phyloP scores from a whole-genome alignment of 352 stramenopile species.

The Phytopythium cucurbitacearum region DNA sequence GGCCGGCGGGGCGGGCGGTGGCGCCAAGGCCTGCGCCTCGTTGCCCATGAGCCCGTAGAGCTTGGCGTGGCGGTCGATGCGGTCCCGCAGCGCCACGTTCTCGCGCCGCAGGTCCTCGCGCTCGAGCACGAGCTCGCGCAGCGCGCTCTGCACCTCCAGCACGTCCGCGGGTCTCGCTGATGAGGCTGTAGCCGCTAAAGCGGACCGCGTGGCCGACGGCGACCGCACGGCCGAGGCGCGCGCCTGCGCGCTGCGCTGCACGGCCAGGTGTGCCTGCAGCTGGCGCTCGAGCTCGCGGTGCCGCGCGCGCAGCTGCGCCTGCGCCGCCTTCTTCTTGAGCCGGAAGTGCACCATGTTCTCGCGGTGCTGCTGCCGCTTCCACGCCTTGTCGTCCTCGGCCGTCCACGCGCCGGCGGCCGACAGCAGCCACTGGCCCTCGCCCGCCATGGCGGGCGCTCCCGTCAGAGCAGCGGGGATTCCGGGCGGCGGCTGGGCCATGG shows the following conservation, averaged over 20 bases:
- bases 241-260: slow-evolving; percentile 22
- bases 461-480: too few relatives aligned
- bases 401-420: slow-evolving; percentile 38
- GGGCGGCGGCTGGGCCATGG: slow-evolving; percentile 14
- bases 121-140: slow-evolving; percentile 27
- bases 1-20: background rate
- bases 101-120: slow-evolving; percentile 30
- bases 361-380: slow-evolving; percentile 42
- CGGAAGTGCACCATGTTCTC: slow-evolving; percentile 53
- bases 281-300: slow-evolving; percentile 30
- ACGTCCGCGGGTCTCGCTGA: background rate
- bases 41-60: slow-evolving; percentile 11
- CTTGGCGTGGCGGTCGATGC: slow-evolving; percentile 19
- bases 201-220: background rate
- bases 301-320: slow-evolving; percentile 27
- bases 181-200: background rate
- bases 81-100: slow-evolving; percentile 27
- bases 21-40: background rate
- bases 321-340: slow-evolving; percentile 46
- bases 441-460: slow-evolving; percentile 20
- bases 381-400: slow-evolving; percentile 43
- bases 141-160: slow-evolving; percentile 10
- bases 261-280: slow-evolving; percentile 29
- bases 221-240: slow-evolving; percentile 8
- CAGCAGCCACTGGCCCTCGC: slow-evolving; percentile 40